Evolutionary conservation across 2,329 filamentous ascomycete species (phyloP), one percentile per base, ranked within the genome.

Genomic region (Penicillium sp.): DNA sequence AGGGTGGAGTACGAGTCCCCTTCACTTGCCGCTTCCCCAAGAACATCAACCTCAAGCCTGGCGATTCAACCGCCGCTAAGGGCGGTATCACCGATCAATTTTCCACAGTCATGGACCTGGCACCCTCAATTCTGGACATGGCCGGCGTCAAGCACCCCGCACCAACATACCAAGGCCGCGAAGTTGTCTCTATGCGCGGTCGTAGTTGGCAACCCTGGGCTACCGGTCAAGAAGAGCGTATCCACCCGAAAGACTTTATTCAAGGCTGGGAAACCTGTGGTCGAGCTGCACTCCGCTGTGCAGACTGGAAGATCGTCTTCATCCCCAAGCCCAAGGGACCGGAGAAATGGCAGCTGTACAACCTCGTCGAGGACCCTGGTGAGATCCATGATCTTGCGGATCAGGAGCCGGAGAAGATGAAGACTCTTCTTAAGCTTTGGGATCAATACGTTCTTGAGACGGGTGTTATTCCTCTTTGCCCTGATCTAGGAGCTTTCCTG

Each of bases 401-500:
- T 21, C 31, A 65, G 22, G 66, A 79, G 22, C 75, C 77, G 0
- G 79, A 81, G 48, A 72, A 76, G 5, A 57, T 86, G 42, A 64
- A 78, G 56, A 73, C 79, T 56, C 71, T 86, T 65, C 67, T 85
- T 6, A 77, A 79, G 63, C 72, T 81, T 21, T 86, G 84, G 82
- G 81, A 86, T 59, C 76, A 81, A 57, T 85, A 85, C 70, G 81
- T 83, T 11, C 70, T 84, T 10, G 84, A 87, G 66, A 84, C 81
- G 0, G 84, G 84, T 2, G 83, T 87, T 1, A 76, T 86, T n/a
- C 83, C 84, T 26, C 71, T 87, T 42, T 82, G 81, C 50, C 84
- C 83, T 1, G 84, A 83, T 59, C 68, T 87, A 44, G 84, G 84
- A 0, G 73, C 80, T 3, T 87, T 82, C 74, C 74, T 87, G 52